phyloP scores from a whole-genome alignment of 805 yeast species.

The Starmerella sp. region DNA sequence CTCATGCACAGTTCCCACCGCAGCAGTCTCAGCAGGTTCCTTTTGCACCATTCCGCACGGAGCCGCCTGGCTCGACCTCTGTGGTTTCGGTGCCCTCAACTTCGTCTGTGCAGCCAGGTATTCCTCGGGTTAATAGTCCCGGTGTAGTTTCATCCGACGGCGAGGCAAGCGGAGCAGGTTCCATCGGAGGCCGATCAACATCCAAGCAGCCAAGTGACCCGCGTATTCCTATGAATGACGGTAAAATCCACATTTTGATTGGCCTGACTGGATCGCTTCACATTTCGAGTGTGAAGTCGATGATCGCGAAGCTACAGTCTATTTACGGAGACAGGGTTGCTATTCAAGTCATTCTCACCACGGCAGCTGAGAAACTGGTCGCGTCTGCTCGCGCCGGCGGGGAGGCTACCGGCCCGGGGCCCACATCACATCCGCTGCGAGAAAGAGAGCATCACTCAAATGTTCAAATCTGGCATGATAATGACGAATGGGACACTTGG shows the following conservation, averaged over 20 bases:
- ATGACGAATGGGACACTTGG: constrained; percentile 93
- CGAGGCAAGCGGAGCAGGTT: background rate
- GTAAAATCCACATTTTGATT: constrained; percentile 69
- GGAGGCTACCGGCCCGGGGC: background rate
- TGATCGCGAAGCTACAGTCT: constrained; percentile 70
- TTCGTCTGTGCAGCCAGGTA: background rate
- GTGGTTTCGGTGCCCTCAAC: background rate
- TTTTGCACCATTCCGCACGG: background rate
- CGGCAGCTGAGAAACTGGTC: constrained; percentile 72
- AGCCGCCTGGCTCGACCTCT: background rate
- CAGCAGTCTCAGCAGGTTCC: background rate
- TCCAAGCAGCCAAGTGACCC: constrained; percentile 38
- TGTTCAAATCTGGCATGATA: constrained; percentile 77
- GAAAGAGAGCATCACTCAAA: constrained; percentile 11
- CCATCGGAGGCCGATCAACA: constrained; percentile 16
- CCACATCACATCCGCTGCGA: background rate
- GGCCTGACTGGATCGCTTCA: constrained; percentile 89
- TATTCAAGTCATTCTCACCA: constrained; percentile 77
- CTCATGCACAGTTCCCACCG: background rate
- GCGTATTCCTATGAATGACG: constrained; percentile 67
- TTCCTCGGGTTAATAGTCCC: constrained; percentile 3
- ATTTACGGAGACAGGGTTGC: constrained; percentile 69
- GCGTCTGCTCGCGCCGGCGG: constrained; percentile 13
- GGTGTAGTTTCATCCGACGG: background rate
- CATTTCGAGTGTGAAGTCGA: constrained; percentile 63